Evolutionary conservation across 2,329 filamentous ascomycete species (phyloP).

Genomic region (Fonsecaea erecta): DNA sequence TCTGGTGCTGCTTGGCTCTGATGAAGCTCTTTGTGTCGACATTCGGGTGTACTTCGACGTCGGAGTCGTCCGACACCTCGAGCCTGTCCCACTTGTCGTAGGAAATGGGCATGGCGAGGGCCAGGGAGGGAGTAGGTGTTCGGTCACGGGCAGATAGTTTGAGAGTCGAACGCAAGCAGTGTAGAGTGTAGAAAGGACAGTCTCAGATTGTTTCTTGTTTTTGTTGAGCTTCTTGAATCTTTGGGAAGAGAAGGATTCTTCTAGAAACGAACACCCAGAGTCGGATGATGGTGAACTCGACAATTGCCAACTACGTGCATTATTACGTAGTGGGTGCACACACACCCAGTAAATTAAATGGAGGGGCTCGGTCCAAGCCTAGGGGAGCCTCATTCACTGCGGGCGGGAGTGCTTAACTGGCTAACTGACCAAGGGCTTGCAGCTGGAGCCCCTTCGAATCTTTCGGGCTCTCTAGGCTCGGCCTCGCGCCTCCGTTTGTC

Average conservation of each 20-base stretch:
- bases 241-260: constrained; percentile 9
- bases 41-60: constrained; percentile 97
- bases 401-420: neutral
- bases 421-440: neutral
- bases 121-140: neutral
- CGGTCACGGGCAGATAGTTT: neutral
- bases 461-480: constrained; percentile 8
- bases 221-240: neutral
- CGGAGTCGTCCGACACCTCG: constrained; percentile 97
- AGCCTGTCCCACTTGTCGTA: constrained; percentile 75
- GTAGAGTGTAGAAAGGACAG: neutral
- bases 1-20: constrained; percentile 95
- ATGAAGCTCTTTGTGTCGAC: constrained; percentile 99
- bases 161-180: neutral
- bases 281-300: neutral
- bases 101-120: constrained; percentile 60
- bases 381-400: neutral
- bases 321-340: constrained; percentile 4
- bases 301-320: neutral
- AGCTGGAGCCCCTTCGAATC: constrained; percentile 5
- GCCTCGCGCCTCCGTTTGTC: constrained; percentile 16
- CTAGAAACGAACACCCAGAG: constrained; percentile 13
- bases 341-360: neutral
- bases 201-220: neutral
- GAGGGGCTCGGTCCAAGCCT: neutral